Evolutionary conservation across 352 stramenopile genomes (phyloP), one percentile per base, ranked within the genome.

Genomic region (Phytophthora kernoviae): DNA sequence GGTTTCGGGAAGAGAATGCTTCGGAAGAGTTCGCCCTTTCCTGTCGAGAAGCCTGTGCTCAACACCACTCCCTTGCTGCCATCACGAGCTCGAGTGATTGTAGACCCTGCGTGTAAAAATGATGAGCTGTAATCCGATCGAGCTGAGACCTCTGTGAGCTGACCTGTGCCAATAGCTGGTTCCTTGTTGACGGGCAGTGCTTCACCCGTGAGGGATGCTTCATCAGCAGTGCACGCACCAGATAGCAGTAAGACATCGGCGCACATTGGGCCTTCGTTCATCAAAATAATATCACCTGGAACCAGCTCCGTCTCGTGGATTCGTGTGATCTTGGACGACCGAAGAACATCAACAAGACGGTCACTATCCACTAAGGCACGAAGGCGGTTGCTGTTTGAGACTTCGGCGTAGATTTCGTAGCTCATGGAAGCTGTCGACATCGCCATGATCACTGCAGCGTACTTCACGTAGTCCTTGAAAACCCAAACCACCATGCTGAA

Each of bases 401-500:
- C 67, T 33, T 83, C 72, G 0, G 65, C 52, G 53, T 76, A 77
- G 21, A 82, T 77, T 55, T 89, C 79, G 49, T 73, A 75, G 5
- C 56, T 34, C 27, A 89, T 70, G n/a, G 74, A 84, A 11, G 66
- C 42, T 6, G 69, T 63, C 8, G 76, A 84, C 17, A 87, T 62
- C 8, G 54, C 27, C 12, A 89, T 40, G 45, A 89, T 84, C 14
- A 77, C 64, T 9, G 78, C 55, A 2, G 74, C 71, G 63, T 87
- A 89, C 11, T 77, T 32, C 3, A 55, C 73, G 58, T 89, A 89
- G 9, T 56, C 50, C 33, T 87, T 54, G 4, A 53, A 46, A 40
- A 84, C 79, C 79, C 79, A 88, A 7, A 88, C 65, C 10, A 58
- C 54, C 11, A 73, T 69, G 42, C 73, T 83, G 44, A 86, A 76